Evolutionary conservation across 106 monocot species (phyloP).

Genomic region (Xerophyta viscosa): DNA sequence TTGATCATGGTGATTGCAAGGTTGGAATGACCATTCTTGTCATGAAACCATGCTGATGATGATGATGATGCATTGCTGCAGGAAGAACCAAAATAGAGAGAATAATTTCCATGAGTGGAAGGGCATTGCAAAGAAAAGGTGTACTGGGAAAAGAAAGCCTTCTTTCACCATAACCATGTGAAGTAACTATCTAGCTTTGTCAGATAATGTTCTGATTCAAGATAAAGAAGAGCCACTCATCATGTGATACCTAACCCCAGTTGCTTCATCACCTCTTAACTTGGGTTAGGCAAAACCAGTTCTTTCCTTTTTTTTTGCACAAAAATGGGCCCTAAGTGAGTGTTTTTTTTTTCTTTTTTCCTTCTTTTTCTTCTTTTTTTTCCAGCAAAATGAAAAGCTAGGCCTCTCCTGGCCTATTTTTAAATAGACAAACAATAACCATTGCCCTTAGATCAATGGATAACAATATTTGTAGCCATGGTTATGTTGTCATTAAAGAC

Average conservation of each 20-base stretch:
- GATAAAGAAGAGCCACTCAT: slow-evolving; percentile 22
- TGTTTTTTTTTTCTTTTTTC: no score
- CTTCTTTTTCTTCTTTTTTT: neutral
- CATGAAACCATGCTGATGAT: slow-evolving; percentile 41
- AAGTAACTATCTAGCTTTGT: slow-evolving; percentile 20
- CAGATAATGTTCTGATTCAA: neutral
- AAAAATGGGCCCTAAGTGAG: no score
- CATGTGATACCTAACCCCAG: slow-evolving; percentile 27
- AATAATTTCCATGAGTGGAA: slow-evolving; percentile 22
- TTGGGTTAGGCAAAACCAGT: neutral
- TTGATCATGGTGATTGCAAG: slow-evolving; percentile 11
- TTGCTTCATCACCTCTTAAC: no score
- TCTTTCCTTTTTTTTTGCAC: neutral
- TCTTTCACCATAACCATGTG: slow-evolving; percentile 49
- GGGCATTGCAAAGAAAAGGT: slow-evolving; percentile 13
- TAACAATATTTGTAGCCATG: no score
- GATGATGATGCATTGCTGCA: slow-evolving; percentile 47
- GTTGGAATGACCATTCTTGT: slow-evolving; percentile 34
- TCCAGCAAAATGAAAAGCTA: no score
- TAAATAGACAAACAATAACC: no score
- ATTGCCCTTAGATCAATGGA: no score
- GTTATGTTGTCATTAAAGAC: no score
- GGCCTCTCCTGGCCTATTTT: no score
- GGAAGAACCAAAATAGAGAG: slow-evolving; percentile 6
- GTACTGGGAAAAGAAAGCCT: slow-evolving; percentile 14